Evolutionary conservation across 129 eudicot genomes (phyloP), one percentile per base, ranked within the genome.

Genomic region (Oenanthe sinensis): DNA sequence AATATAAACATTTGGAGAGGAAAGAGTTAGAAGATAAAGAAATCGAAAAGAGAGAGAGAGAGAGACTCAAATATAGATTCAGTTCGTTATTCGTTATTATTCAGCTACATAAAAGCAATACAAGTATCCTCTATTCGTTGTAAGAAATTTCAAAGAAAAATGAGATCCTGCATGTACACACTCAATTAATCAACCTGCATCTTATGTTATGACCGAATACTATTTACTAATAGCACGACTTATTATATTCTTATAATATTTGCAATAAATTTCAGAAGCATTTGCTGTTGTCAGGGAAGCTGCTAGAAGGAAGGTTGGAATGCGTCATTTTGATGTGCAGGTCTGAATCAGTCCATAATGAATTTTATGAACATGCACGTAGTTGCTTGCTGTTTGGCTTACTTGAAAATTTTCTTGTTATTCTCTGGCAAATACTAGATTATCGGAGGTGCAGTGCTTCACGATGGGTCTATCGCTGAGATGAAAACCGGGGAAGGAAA

Each of bases 291-390:
- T 92, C 67, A 96, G 99, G 42, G 99, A 96, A 89, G 97, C 99
- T 82, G 99, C 99, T 48, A 90, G 83, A 76, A 88, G 99, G 88
- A 96, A 93, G 89, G 97, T 96, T 81, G 97, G 99, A 70, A 92
- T 92, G 99, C 97, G 99, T 11, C 99, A 96, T 85, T 96, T 96
- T 85, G 99, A 96, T 89, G 99, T 96, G 77, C 97, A 96, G 97
- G 99, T 95, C 6, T 81, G 71, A 42, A 70, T 65, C 77, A 4
- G 58, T 26, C 40, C 60, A 11, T 15, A 74, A 6, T 46, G 30
- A 75, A 47, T 63, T 28, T 22, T 28, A 30, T 49, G 7, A 48
- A 36, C 8, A 55, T 58, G 50, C 33, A 43, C n/a, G 16, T n/a
- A n/a, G 48, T 44, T 73, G 49, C 28, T 72, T 72, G 54, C 47